Percentiles rank a stretch among this genome's conserved stretches.
These are phyloP conservation scores for Acrodontium crateriforme DNA, from an alignment of 2,329 filamentous ascomycete species.

Conservation along the genomic window DNA sequence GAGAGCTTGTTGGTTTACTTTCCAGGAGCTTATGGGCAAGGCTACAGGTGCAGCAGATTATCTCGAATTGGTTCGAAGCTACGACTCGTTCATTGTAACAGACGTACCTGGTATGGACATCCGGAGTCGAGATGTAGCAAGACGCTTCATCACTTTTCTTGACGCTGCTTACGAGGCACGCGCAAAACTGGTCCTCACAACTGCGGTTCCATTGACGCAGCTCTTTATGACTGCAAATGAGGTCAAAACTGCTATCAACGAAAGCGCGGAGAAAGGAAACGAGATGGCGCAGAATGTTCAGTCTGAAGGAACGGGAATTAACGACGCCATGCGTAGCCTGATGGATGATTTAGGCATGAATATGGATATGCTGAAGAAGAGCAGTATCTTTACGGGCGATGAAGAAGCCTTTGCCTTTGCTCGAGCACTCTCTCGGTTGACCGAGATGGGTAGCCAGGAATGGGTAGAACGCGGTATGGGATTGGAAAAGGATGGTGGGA, in stretches of 20 bases:
- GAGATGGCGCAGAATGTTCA: constrained; percentile 16
- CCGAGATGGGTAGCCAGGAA: constrained; percentile 85
- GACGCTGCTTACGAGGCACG: constrained; percentile 87
- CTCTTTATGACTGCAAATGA: constrained; percentile 48
- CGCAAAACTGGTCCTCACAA: constrained; percentile 91
- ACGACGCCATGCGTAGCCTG: constrained; percentile 60
- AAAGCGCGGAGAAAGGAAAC: constrained; percentile 13
- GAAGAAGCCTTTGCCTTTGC: constrained; percentile 97
- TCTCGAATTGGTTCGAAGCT: constrained; percentile 75
- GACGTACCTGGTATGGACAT: constrained; percentile 87
- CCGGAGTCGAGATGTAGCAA: constrained; percentile 69
- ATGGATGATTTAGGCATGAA: constrained; percentile 82
- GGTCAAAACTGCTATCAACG: constrained; percentile 32
- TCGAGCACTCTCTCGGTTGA: constrained; percentile 67
- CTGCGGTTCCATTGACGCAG: constrained; percentile 68
- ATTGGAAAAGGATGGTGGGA: constrained; percentile 49
- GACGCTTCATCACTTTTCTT: constrained; percentile 93
- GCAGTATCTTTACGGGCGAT: constrained; percentile 79
- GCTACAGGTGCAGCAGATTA: constrained; percentile 93
- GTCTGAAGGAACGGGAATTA: constrained; percentile 32
- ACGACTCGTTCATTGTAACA: constrained; percentile 85
- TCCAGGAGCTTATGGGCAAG: constrained; percentile 76
- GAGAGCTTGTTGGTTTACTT: constrained; percentile 78
- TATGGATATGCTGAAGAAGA: constrained; percentile 71
- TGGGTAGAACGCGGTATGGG: constrained; percentile 77